Conservation (phyloP, 495 filamentous ascomycete genomes). For the Tetracladium marchalianum region DNA sequence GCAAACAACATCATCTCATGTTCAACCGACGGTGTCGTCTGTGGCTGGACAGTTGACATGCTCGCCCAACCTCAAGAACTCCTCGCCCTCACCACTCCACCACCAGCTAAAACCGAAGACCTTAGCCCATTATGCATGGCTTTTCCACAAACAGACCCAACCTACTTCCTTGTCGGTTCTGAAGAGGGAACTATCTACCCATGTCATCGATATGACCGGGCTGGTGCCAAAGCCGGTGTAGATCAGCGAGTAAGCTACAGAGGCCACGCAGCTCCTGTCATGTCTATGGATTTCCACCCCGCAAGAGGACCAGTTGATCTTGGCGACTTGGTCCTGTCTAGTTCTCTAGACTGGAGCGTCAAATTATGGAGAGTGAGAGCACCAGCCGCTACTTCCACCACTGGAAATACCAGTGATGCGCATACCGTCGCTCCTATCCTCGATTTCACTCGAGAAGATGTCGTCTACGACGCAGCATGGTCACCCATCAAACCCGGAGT, state of each 20-base stretch:
- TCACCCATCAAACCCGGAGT: slow-evolving; percentile 84
- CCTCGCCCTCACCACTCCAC: slow-evolving; percentile 75
- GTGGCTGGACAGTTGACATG: slow-evolving; percentile 96
- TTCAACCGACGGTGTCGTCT: slow-evolving; percentile 93
- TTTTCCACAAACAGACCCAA: slow-evolving; percentile 91
- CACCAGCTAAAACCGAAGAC: slow-evolving; percentile 85
- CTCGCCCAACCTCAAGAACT: slow-evolving; percentile 89
- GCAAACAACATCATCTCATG: slow-evolving; percentile 95
- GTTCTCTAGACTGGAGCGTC: slow-evolving; percentile 88
- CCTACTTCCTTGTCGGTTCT: slow-evolving; percentile 92
- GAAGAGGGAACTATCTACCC: slow-evolving; percentile 95
- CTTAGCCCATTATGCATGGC: slow-evolving; percentile 93
- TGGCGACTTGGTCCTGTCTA: slow-evolving; percentile 83
- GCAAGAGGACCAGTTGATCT: slow-evolving; percentile 84
- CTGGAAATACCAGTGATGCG: slow-evolving; percentile 29
- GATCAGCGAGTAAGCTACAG: slow-evolving; percentile 76
- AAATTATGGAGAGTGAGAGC: slow-evolving; percentile 92
- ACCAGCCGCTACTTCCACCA: slow-evolving; percentile 54
- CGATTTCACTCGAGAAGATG: slow-evolving; percentile 84
- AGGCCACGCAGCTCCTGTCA: slow-evolving; percentile 87
- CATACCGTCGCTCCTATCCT: slow-evolving; percentile 59
- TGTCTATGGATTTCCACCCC: slow-evolving; percentile 93
- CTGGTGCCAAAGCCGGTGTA: slow-evolving; percentile 90
- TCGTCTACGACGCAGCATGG: slow-evolving; percentile 94
- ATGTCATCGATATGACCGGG: slow-evolving; percentile 93